phyloP scores from a whole-genome alignment of 192 early-diverging fungal genomes.

The Podila epicladia region DNA sequence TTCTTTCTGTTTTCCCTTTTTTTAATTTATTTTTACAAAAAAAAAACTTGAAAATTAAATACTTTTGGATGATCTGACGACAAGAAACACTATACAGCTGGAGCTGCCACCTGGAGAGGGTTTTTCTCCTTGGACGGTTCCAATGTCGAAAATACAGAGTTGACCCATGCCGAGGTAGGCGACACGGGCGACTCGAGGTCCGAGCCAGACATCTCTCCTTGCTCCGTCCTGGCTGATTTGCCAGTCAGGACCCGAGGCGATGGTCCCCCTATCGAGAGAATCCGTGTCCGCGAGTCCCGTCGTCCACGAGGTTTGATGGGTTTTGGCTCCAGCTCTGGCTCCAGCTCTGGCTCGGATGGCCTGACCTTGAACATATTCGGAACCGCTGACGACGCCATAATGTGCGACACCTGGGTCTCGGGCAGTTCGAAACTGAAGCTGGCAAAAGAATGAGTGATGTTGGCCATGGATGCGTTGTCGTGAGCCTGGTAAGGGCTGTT shows the following conservation, averaged over 20 bases:
- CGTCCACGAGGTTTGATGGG: background rate
- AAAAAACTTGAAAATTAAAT: slow-evolving; percentile 2
- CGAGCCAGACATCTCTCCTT: background rate
- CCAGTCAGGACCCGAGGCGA: slow-evolving; percentile 30
- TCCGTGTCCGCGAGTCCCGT: slow-evolving; percentile 17
- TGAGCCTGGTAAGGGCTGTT: slow-evolving; percentile 38
- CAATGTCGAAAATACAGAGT: slow-evolving; percentile 19
- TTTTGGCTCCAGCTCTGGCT: background rate
- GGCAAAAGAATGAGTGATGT: slow-evolving; percentile 30
- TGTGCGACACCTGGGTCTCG: slow-evolving; percentile 21
- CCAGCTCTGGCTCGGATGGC: background rate
- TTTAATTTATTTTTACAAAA: background rate
- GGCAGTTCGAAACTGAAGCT: slow-evolving; percentile 41
- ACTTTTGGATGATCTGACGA: slow-evolving; percentile 8
- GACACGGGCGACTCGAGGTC: slow-evolving; percentile 11
- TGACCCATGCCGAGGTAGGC: slow-evolving; percentile 12
- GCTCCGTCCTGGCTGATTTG: slow-evolving; percentile 1
- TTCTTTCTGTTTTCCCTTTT: slow-evolving; percentile 6
- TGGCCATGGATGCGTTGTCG: slow-evolving; percentile 40
- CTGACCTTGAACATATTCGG: slow-evolving; percentile 38
- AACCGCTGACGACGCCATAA: slow-evolving; percentile 23
- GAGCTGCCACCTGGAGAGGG: slow-evolving; percentile 4
- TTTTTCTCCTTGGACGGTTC: slow-evolving; percentile 1
- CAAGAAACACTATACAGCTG: background rate
- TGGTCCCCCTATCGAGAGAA: background rate